Evolutionary conservation across 2,329 filamentous ascomycete genomes (phyloP).

Genomic region (Fusarium staphyleae): DNA sequence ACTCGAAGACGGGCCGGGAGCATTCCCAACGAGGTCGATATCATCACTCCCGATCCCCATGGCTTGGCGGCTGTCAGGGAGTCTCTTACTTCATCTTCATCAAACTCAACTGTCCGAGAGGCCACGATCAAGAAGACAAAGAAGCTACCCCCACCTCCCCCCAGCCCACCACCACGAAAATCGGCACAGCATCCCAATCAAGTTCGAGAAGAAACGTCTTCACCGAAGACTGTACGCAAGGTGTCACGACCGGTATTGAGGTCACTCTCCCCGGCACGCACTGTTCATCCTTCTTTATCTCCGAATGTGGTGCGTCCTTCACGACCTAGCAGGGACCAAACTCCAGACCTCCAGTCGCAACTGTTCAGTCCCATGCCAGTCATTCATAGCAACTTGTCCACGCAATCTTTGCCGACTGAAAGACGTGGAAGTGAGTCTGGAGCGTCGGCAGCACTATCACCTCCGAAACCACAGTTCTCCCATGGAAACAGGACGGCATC

Average conservation of each 20-base stretch:
- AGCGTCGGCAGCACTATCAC: conserved; percentile 44
- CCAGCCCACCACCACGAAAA: conserved; percentile 68
- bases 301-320: conserved; percentile 56
- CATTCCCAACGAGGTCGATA: conserved; percentile 58
- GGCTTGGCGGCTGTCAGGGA: conserved; percentile 72
- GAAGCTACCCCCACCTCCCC: conserved; percentile 57
- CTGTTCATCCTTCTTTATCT: conserved; percentile 36
- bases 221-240: conserved; percentile 48
- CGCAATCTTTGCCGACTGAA: conserved; percentile 55
- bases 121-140: conserved; percentile 54
- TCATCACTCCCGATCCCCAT: conserved; percentile 56
- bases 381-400: conserved; percentile 68
- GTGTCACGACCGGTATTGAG: conserved; percentile 41
- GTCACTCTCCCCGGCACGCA: conserved; percentile 47
- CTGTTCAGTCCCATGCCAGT: conserved; percentile 59
- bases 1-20: conserved; percentile 64
- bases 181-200: conserved; percentile 63
- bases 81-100: conserved; percentile 75
- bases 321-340: conserved; percentile 73
- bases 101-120: conserved; percentile 70
- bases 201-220: conserved; percentile 48
- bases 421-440: conserved; percentile 54
- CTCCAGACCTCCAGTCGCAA: conserved; percentile 66
- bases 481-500: conserved; percentile 43
- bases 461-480: conserved; percentile 46